Evolutionary conservation across 1,139 yeast species (phyloP).

Genomic region (Lodderomyces elongisporus): DNA sequence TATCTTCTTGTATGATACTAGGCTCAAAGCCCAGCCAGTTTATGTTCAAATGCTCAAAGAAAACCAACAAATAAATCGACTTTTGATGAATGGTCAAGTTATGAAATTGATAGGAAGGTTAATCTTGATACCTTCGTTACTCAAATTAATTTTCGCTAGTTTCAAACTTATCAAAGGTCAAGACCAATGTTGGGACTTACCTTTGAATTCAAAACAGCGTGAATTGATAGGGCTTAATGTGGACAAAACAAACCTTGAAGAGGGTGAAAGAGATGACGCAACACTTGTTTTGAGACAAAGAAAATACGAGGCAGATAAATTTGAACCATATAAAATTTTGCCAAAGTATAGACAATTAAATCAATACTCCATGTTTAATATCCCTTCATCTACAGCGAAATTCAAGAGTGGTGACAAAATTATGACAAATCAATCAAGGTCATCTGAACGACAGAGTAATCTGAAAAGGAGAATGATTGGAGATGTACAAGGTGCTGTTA

Average conservation of each 20-base stretch:
- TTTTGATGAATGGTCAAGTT: background rate
- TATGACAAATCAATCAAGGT: too few relatives aligned
- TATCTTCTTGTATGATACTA: constrained; percentile 9
- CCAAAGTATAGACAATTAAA: constrained; percentile 11
- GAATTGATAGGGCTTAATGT: constrained; percentile 28
- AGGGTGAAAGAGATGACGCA: constrained; percentile 10
- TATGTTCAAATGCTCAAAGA: constrained; percentile 4
- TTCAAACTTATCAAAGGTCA: constrained; percentile 23
- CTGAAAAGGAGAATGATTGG: too few relatives aligned
- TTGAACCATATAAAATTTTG: constrained; percentile 7
- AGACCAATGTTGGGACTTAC: constrained; percentile 41
- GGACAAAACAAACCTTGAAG: constrained; percentile 5
- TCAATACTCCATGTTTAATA: constrained; percentile 7
- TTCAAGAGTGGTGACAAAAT: too few relatives aligned
- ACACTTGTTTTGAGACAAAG: constrained; percentile 13
- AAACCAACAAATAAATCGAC: background rate
- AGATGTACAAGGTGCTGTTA: too few relatives aligned
- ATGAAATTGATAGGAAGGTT: constrained; percentile 7
- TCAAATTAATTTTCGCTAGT: constrained; percentile 14
- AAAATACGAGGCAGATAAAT: constrained; percentile 11
- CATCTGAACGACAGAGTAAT: too few relatives aligned
- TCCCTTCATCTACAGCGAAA: too few relatives aligned
- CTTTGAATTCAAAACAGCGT: constrained; percentile 35
- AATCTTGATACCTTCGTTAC: constrained; percentile 7
- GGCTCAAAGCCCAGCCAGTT: constrained; percentile 7